Base-by-base conservation (phyloP, 345 rosid species). In the Moringa oleifera region DNA sequence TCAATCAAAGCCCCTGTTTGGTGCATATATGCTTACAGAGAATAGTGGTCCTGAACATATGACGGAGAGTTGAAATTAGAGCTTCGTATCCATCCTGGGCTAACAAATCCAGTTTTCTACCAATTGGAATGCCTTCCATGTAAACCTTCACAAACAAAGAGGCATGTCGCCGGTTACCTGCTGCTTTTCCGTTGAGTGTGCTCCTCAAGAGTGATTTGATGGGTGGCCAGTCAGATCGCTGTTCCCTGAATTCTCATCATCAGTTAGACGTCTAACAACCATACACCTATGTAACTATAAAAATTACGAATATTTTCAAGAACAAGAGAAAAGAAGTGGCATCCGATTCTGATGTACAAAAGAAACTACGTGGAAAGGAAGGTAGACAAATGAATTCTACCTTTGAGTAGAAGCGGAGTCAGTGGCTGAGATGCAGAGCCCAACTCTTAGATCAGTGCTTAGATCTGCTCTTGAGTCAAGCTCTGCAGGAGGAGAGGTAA, bases 81-180 rank as follows among this genome's bases (percentile, higher is more conserved):
- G 69, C 69, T 7, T 71, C 69, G 28, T 81, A 81, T 58, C 76
- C 61, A 20, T 71, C 68, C 66, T 75, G 80, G 41, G 80, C 77
- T 20, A 76, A 78, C 68, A 85, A 74, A 53, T 85, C 82, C 11
- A 85, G 71, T 51, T 85, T 85, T 66, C 91, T 81, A 12, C 91
- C 91, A 57, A 85, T 85, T 52, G 83, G 83, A 47, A 76, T 68
- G 9, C 88, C 91, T 49, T 83, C 91, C 85, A 83, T 83, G 69
- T 85, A 81, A 62, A 85, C 87, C 80, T 85, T 85, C 51, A 81
- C 77, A 70, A 73, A 81, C 20, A 75, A 61, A 65, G 73, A 72
- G 21, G 20, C 50, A 20, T 24, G 50, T 23, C 0, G 47, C 36
- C 37, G 11, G 17, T 15, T 18, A n/a, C n/a, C n/a, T 15, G 18